Percentiles rank a stretch among this genome's conserved stretches.
These are phyloP conservation scores for Aspergillus hancockii DNA, from an alignment of 495 filamentous ascomycete species.

Conservation along the genomic window DNA sequence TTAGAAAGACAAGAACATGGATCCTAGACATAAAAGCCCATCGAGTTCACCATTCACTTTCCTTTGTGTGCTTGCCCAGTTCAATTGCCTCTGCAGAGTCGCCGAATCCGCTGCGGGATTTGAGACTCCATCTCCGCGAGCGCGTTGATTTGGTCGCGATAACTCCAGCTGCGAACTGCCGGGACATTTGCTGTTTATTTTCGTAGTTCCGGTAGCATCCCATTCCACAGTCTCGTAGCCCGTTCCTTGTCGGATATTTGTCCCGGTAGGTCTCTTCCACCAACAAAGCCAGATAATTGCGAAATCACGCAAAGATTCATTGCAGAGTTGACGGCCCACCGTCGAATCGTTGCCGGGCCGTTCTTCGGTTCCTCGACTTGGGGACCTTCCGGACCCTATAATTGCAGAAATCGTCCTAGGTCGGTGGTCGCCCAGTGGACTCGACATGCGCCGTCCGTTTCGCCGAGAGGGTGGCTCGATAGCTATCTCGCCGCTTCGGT, in stretches of 20 bases:
- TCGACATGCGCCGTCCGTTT: conserved; percentile 7
- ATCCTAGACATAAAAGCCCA: too few relatives aligned
- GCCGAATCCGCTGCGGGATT: too few relatives aligned
- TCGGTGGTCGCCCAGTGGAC: neutral
- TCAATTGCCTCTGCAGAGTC: too few relatives aligned
- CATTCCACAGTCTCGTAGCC: conserved; percentile 9
- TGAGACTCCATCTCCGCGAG: neutral
- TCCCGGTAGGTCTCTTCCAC: conserved; percentile 1
- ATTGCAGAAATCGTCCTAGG: conserved; percentile 10
- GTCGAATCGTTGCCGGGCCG: conserved; percentile 8
- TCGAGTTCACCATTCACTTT: too few relatives aligned
- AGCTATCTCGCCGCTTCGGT: conserved; percentile 5
- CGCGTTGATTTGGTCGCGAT: neutral
- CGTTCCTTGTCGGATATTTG: conserved; percentile 10
- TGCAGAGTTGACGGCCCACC: neutral
- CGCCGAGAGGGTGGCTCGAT: neutral
- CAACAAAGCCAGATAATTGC: neutral
- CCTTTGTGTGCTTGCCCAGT: too few relatives aligned
- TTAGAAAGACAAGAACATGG: too few relatives aligned
- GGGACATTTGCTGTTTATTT: neutral
- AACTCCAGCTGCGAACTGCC: neutral
- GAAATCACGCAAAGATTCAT: conserved; percentile 5
- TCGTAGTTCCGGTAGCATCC: conserved; percentile 10
- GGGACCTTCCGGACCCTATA: conserved; percentile 1
- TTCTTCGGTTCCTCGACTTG: neutral